phyloP scores from a whole-genome alignment of 441 rosid genomes.

The Mallotus japonicus region DNA sequence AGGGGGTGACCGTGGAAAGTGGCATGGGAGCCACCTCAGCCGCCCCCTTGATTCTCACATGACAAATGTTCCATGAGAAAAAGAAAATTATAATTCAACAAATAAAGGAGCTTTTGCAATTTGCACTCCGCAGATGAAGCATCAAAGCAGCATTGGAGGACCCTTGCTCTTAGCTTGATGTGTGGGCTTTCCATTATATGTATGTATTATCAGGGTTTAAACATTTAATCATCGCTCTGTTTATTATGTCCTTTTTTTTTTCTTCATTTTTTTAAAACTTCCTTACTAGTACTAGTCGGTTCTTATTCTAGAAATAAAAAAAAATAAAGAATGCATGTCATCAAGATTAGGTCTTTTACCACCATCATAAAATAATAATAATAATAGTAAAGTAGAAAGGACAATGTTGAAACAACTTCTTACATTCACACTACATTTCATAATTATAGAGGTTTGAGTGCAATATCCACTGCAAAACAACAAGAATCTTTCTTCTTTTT shows the following conservation, averaged over 20 bases:
- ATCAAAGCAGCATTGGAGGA: conserved; percentile 6
- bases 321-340: not conserved
- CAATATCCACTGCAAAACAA: no score
- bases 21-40: conserved; percentile 39
- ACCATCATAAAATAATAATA: conserved; percentile 14
- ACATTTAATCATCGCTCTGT: conserved; percentile 26
- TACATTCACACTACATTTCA: conserved; percentile 25
- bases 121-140: conserved; percentile 34
- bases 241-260: conserved; percentile 26
- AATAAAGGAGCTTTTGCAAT: conserved; percentile 3
- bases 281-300: conserved; percentile 41
- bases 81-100: not conserved
- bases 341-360: conserved; percentile 40
- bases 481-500: no score
- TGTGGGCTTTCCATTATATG: conserved; percentile 10
- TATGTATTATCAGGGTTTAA: conserved; percentile 22
- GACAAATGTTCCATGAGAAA: conserved; percentile 37
- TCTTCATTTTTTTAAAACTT: not conserved
- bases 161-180: no score
- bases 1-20: conserved; percentile 6
- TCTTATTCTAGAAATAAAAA: conserved; percentile 36
- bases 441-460: no score
- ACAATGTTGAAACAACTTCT: conserved; percentile 12
- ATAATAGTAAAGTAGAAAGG: not conserved
- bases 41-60: conserved; percentile 40